phyloP scores from a whole-genome alignment of 2,329 filamentous ascomycete genomes.

The Alternaria hordeiaustralica region DNA sequence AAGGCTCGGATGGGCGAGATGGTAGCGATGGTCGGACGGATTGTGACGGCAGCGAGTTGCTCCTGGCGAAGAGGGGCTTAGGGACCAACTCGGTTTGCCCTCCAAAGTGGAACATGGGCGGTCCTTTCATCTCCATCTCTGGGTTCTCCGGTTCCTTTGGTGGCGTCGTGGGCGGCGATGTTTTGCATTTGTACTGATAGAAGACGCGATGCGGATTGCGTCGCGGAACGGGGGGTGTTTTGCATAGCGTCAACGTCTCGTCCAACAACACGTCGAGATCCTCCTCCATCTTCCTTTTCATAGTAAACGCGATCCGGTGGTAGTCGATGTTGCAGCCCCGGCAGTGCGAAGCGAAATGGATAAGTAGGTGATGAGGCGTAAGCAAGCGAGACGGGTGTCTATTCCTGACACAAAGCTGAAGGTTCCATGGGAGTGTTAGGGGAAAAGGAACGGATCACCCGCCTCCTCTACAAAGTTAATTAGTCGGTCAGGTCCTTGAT shows the following conservation, averaged over 20 bases:
- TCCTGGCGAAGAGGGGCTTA: constrained; percentile 35
- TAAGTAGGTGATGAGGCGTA: constrained; percentile 1
- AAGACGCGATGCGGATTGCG: constrained; percentile 21
- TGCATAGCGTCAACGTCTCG: constrained; percentile 17
- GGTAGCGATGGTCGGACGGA: constrained; percentile 11
- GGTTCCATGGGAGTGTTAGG: constrained; percentile 27
- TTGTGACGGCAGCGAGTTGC: constrained; percentile 21
- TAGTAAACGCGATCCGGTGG: constrained; percentile 5
- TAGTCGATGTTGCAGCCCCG: constrained; percentile 9
- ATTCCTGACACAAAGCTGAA: constrained; percentile 23
- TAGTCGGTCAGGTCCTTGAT: constrained; percentile 23
- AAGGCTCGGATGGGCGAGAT: constrained; percentile 4
- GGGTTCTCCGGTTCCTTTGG: constrained; percentile 5
- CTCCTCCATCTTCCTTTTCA: constrained; percentile 17
- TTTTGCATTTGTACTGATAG: constrained; percentile 18
- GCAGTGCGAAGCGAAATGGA: constrained; percentile 3
- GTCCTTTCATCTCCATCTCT: constrained; percentile 15
- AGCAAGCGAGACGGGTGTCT: constrained; percentile 18
- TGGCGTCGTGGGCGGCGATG: constrained; percentile 15
- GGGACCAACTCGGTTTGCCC: constrained; percentile 24
- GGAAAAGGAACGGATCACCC: constrained; percentile 26
- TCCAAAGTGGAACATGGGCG: constrained; percentile 14
- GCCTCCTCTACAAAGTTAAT: constrained; percentile 20
- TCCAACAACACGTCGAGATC: constrained; percentile 19
- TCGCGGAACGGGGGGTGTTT: constrained; percentile 25